Conservation (phyloP, 352 stramenopile species). For the Phytophthora tentaculata region DNA sequence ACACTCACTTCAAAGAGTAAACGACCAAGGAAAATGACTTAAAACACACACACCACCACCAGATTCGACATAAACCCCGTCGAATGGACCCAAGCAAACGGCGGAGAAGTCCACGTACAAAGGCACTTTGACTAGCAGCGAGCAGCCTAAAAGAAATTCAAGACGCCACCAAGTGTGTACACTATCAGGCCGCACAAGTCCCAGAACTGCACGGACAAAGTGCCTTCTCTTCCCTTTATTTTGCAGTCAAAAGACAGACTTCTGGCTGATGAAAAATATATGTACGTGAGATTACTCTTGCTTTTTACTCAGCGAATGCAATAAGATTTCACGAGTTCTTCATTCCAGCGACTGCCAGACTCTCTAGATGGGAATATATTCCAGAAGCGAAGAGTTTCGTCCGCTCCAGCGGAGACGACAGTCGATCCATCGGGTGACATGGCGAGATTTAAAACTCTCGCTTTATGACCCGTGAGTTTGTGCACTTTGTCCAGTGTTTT, state of each 20-base stretch:
- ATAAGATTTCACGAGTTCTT: neutral
- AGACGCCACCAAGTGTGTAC: slow-evolving; percentile 4
- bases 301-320: neutral
- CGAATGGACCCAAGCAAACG: slow-evolving; percentile 34
- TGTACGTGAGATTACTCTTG: slow-evolving; percentile 31
- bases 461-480: slow-evolving; percentile 94
- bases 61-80: slow-evolving; percentile 27
- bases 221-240: slow-evolving; percentile 19
- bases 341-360: neutral
- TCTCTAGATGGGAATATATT: slow-evolving; percentile 75
- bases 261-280: slow-evolving; percentile 29
- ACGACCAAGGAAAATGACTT: slow-evolving; percentile 29
- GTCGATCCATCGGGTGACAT: slow-evolving; percentile 92
- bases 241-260: neutral
- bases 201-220: slow-evolving; percentile 24
- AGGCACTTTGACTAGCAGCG: no score
- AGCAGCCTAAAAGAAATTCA: no score
- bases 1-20: no score
- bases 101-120: slow-evolving; percentile 48
- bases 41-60: slow-evolving; percentile 2
- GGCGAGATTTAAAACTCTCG: slow-evolving; percentile 93
- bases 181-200: neutral
- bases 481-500: slow-evolving; percentile 93
- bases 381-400: slow-evolving; percentile 98
- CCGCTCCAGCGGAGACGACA: slow-evolving; percentile 93